phyloP scores from a whole-genome alignment of 192 early-diverging fungal species.

The Borealophlyctis nickersoniae region DNA sequence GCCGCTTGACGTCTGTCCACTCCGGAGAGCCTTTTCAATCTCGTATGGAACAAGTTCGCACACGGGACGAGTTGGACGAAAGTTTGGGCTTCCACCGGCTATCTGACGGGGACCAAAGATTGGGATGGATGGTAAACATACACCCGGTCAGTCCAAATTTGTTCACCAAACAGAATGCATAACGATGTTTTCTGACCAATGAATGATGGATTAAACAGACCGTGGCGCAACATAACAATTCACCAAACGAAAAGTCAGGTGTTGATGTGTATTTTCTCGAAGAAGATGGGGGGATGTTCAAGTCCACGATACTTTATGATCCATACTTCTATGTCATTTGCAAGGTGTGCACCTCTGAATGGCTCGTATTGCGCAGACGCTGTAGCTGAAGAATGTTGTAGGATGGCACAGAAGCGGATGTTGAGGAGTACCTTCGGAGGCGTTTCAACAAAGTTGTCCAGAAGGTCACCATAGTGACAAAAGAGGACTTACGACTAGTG shows the following conservation, averaged over 20 bases:
- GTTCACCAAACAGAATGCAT: background rate
- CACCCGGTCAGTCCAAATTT: constrained; percentile 57
- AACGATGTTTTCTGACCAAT: constrained; percentile 19
- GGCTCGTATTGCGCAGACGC: background rate
- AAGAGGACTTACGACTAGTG: constrained; percentile 85
- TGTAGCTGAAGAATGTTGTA: constrained; percentile 17
- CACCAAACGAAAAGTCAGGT: constrained; percentile 59
- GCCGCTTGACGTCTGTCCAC: no score
- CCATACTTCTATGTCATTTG: constrained; percentile 92
- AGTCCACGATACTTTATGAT: constrained; percentile 75
- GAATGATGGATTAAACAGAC: constrained; percentile 17
- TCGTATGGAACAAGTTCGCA: constrained; percentile 13
- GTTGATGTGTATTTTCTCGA: constrained; percentile 93
- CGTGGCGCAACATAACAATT: constrained; percentile 19
- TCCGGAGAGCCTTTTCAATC: no score
- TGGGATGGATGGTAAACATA: constrained; percentile 97
- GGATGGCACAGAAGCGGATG: constrained; percentile 71
- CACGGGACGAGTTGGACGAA: constrained; percentile 38
- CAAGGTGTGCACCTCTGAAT: constrained; percentile 47
- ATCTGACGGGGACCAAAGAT: constrained; percentile 32
- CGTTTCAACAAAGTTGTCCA: constrained; percentile 67
- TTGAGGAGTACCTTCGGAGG: constrained; percentile 79
- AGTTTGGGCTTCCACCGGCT: constrained; percentile 44
- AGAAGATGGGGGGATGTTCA: constrained; percentile 85
- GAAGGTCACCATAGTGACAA: constrained; percentile 59